Evolutionary conservation across 2,329 filamentous ascomycete genomes (phyloP).

Genomic region (Albophoma yamanashiensis): DNA sequence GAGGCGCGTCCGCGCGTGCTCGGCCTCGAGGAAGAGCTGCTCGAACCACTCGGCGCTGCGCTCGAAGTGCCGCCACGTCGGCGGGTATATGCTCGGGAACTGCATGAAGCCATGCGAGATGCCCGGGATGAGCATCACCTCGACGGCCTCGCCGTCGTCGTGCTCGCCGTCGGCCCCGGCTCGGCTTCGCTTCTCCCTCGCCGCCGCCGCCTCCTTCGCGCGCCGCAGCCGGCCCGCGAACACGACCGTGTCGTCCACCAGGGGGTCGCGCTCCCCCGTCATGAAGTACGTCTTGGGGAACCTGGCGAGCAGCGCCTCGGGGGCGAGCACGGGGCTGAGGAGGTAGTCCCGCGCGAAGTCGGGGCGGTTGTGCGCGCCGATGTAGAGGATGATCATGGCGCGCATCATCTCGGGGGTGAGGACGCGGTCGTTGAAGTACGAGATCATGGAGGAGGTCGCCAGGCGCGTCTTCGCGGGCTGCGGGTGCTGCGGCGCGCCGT

Average conservation of each 20-base stretch:
- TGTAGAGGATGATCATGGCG: constrained; percentile 96
- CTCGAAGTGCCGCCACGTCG: constrained; percentile 80
- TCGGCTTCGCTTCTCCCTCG: constrained; percentile 5
- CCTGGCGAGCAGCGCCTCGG: constrained; percentile 68
- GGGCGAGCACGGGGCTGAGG: constrained; percentile 80
- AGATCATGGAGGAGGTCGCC: constrained; percentile 93
- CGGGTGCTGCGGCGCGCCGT: constrained; percentile 37
- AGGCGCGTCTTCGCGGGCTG: constrained; percentile 69
- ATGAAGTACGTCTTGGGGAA: constrained; percentile 94
- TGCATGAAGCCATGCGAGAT: constrained; percentile 92
- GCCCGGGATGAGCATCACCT: constrained; percentile 77
- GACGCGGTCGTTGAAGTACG: constrained; percentile 93
- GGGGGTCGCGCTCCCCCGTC: constrained; percentile 86
- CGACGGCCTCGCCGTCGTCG: constrained; percentile 36
- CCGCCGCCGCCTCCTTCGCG: constrained; percentile 49
- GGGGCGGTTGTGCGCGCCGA: constrained; percentile 84
- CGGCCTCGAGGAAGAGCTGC: constrained; percentile 54
- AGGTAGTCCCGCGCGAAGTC: constrained; percentile 89
- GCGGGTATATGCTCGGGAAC: constrained; percentile 78
- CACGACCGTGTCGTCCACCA: constrained; percentile 95
- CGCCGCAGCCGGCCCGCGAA: constrained; percentile 83
- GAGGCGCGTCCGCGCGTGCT: constrained; percentile 22
- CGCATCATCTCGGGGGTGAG: constrained; percentile 97
- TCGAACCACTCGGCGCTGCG: constrained; percentile 73
- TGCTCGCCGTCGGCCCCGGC: constrained; percentile 10